phyloP scores from a whole-genome alignment of 345 rosid species.

The Nasturtium officinale region DNA sequence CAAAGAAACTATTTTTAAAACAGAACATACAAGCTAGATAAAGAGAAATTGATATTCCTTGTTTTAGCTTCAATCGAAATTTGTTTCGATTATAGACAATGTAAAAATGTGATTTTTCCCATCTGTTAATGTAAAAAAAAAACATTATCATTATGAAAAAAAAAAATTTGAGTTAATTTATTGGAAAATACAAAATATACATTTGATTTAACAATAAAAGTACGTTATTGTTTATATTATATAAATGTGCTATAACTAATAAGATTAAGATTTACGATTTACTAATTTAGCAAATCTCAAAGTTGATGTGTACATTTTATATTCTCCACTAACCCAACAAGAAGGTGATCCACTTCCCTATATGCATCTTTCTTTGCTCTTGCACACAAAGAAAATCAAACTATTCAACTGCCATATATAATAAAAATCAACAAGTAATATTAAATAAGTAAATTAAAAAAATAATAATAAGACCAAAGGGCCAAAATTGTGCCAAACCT shows the following conservation, averaged over 20 bases:
- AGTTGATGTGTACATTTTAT: conserved; percentile 11
- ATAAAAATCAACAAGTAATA: conserved; percentile 24
- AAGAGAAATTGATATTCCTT: background rate
- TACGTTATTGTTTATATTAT: background rate
- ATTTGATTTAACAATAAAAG: background rate
- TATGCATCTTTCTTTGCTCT: conserved; percentile 14
- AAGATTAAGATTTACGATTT: background rate
- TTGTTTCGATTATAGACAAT: background rate
- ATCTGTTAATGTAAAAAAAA: background rate
- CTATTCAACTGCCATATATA: conserved; percentile 13
- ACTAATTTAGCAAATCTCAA: conserved; percentile 14
- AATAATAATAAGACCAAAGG: conserved; percentile 2
- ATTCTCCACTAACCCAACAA: conserved; percentile 29
- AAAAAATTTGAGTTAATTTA: background rate
- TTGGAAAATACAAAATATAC: background rate
- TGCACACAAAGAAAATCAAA: conserved; percentile 28
- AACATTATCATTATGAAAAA: background rate
- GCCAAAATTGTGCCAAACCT: conserved; percentile 30
- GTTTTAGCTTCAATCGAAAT: background rate
- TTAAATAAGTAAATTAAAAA: conserved; percentile 17
- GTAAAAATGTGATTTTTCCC: background rate
- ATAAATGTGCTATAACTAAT: background rate
- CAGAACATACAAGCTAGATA: background rate
- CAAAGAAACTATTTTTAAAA: background rate
- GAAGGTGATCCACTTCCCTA: conserved; percentile 39